Evolutionary conservation across 306 rosid genomes (phyloP).

Genomic region (Prunus dulcis): DNA sequence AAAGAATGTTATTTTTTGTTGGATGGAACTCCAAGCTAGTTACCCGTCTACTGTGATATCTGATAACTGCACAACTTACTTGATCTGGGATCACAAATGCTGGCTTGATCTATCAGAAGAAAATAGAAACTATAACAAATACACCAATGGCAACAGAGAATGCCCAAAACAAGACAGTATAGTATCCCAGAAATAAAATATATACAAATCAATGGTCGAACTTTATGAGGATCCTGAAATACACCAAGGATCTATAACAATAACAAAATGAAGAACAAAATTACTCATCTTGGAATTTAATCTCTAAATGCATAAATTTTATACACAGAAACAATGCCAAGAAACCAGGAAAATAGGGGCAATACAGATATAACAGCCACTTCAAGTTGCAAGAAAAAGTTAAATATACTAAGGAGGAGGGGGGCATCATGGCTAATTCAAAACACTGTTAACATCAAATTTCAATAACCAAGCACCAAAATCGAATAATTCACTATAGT

Average conservation of each 20-base stretch:
- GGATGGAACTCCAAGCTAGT: conserved; percentile 95
- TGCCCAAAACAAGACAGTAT: background rate
- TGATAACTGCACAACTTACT: conserved; percentile 83
- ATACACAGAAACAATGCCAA: too few relatives aligned
- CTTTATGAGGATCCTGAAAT: background rate
- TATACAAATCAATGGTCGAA: background rate
- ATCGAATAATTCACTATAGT: background rate
- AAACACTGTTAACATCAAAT: background rate
- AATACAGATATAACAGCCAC: too few relatives aligned
- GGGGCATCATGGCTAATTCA: background rate
- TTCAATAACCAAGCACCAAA: background rate
- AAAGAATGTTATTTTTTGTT: conserved; percentile 73
- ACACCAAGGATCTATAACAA: background rate
- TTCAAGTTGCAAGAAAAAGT: too few relatives aligned
- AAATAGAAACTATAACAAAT: background rate
- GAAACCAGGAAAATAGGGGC: too few relatives aligned
- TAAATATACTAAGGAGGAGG: background rate
- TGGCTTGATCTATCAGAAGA: conserved; percentile 64
- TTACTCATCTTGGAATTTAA: background rate
- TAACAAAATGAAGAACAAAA: conserved; percentile 2
- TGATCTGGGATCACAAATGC: conserved; percentile 74
- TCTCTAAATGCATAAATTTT: too few relatives aligned
- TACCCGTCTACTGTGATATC: conserved; percentile 85
- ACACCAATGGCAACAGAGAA: background rate
- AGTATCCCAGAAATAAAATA: background rate